phyloP scores from a whole-genome alignment of 257 asterid genomes.

The Solanum corneliomulleri region DNA sequence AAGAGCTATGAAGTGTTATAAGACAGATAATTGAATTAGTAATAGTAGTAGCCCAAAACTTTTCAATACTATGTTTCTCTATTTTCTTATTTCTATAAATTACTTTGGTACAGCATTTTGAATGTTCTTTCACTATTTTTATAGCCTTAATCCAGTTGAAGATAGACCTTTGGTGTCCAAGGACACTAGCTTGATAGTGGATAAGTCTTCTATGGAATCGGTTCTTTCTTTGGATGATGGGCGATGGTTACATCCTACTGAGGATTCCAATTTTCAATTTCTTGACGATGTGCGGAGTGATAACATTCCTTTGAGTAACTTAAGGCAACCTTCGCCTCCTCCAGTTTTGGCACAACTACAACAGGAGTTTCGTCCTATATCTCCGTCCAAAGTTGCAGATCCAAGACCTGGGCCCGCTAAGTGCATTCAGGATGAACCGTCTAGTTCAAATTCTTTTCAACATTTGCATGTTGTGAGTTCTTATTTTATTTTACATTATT shows the following conservation, averaged over 20 bases:
- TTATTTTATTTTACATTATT: background rate
- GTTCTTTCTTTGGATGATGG: slow-evolving; percentile 85
- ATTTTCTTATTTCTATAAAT: background rate
- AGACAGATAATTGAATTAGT: background rate
- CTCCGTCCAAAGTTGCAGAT: slow-evolving; percentile 89
- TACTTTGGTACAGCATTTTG: slow-evolving; percentile 13
- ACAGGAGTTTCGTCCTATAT: slow-evolving; percentile 48
- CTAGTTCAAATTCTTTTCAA: slow-evolving; percentile 58
- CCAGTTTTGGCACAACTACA: slow-evolving; percentile 87
- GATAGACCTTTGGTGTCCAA: slow-evolving; percentile 17
- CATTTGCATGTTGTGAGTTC: slow-evolving; percentile 88
- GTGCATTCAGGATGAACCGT: slow-evolving; percentile 37
- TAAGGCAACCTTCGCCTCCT: slow-evolving; percentile 86
- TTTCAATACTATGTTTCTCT: background rate
- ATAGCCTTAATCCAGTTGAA: slow-evolving; percentile 57
- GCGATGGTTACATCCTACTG: slow-evolving; percentile 52
- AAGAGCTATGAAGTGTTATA: background rate
- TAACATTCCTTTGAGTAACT: slow-evolving; percentile 38
- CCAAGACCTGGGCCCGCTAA: slow-evolving; percentile 90
- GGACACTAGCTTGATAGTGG: slow-evolving; percentile 24
- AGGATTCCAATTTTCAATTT: slow-evolving; percentile 30
- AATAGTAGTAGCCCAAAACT: background rate
- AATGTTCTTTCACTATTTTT: slow-evolving; percentile 24
- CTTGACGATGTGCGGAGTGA: slow-evolving; percentile 34
- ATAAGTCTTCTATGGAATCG: slow-evolving; percentile 57